Evolutionary conservation across 108 stramenopile species (phyloP).

Genomic region (Fragilaria radians): DNA sequence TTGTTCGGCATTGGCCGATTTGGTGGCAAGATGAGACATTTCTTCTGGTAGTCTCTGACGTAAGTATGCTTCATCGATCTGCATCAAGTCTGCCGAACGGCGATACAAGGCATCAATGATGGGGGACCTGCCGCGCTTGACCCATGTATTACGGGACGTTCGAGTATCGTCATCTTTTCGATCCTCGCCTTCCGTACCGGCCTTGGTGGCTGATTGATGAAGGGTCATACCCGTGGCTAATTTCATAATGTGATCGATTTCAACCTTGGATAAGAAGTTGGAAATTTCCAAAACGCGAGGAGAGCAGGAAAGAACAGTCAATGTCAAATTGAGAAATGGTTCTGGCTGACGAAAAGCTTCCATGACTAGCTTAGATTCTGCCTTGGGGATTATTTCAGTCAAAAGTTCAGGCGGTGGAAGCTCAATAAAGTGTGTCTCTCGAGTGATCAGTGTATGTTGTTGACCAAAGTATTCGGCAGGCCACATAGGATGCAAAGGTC

Average conservation of each 20-base stretch:
- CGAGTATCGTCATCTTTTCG: slow-evolving; percentile 21
- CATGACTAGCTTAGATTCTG: slow-evolving; percentile 10
- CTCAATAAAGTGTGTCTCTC: slow-evolving; percentile 39
- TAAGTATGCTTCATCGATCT: slow-evolving; percentile 76
- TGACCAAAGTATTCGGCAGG: slow-evolving; percentile 46
- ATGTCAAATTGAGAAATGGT: slow-evolving; percentile 49
- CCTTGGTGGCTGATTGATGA: slow-evolving; percentile 36
- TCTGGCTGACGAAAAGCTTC: slow-evolving; percentile 58
- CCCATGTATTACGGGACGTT: slow-evolving; percentile 80
- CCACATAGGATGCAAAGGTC: slow-evolving; percentile 39
- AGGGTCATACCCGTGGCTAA: slow-evolving; percentile 47
- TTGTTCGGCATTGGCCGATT: slow-evolving; percentile 52
- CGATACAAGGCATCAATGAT: slow-evolving; percentile 85
- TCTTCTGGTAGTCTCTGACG: slow-evolving; percentile 41
- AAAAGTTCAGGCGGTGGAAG: slow-evolving; percentile 18
- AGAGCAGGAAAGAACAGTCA: slow-evolving; percentile 60
- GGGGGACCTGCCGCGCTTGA: slow-evolving; percentile 50
- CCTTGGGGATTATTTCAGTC: neutral
- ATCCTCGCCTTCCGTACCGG: slow-evolving; percentile 7
- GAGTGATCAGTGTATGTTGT: slow-evolving; percentile 24
- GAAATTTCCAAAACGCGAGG: slow-evolving; percentile 85
- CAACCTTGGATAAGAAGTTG: slow-evolving; percentile 71
- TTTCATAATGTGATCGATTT: slow-evolving; percentile 82
- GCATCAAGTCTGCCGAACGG: slow-evolving; percentile 73
- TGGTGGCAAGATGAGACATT: slow-evolving; percentile 36